Percentiles rank a stretch among this genome's conserved stretches.
Conservation (phyloP, 1,284 basidiomycete species). For the Cutaneotrichosporon sp. region DNA sequence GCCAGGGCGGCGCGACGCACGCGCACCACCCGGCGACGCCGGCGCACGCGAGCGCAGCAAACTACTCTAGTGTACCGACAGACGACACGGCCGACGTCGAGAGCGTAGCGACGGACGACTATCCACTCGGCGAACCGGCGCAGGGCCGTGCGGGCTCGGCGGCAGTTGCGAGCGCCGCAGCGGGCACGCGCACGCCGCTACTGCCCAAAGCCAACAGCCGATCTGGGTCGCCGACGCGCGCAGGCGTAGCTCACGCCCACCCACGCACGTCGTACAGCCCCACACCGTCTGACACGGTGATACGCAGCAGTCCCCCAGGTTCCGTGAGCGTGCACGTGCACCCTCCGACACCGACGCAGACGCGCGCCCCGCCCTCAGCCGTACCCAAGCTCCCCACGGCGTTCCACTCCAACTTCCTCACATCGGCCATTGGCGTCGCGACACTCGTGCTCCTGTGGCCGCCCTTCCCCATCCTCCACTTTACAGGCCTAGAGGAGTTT, state of each 20-base stretch:
- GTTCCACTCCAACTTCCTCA: slow-evolving; percentile 47
- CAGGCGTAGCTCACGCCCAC: neutral
- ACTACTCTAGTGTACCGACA: neutral
- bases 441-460: slow-evolving; percentile 43
- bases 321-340: neutral
- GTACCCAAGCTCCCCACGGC: slow-evolving; percentile 34
- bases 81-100: slow-evolving; percentile 1
- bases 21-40: slow-evolving; percentile 1
- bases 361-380: neutral
- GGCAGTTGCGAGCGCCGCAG: neutral
- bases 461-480: slow-evolving; percentile 38
- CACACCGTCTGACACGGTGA: too few relatives aligned
- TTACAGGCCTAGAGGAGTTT: slow-evolving; percentile 39
- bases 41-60: neutral
- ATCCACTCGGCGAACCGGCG: slow-evolving; percentile 5
- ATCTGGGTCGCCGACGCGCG: neutral
- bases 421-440: slow-evolving; percentile 42
- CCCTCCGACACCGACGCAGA: neutral
- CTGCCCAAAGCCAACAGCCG: slow-evolving; percentile 3
- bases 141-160: neutral
- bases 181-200: slow-evolving; percentile 5
- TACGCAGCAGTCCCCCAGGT: too few relatives aligned
- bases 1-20: slow-evolving; percentile 29
- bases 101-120: slow-evolving; percentile 13
- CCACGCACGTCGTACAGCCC: neutral